Percentiles rank a stretch among this genome's conserved stretches.
Evolutionary conservation across 2,329 filamentous ascomycete species (phyloP).

Genomic region (Fusarium luffae): DNA sequence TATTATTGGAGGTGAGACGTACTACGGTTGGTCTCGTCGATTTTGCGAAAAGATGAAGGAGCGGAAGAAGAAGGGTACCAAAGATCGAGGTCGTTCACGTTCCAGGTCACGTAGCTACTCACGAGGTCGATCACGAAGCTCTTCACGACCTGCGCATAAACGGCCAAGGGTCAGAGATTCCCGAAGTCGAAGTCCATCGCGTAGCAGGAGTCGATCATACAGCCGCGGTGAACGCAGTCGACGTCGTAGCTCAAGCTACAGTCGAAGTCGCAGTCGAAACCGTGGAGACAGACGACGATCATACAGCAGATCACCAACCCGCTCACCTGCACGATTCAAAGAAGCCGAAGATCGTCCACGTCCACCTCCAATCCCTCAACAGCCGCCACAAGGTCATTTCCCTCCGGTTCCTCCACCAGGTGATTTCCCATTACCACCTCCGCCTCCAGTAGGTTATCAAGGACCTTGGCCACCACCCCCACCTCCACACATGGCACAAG

Average conservation of each 20-base stretch:
- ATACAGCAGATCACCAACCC: slow-evolving; percentile 45
- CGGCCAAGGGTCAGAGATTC: slow-evolving; percentile 45
- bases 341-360: slow-evolving; percentile 12
- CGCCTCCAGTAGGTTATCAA: slow-evolving; percentile 51
- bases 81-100: slow-evolving; percentile 50
- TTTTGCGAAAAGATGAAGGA: slow-evolving; percentile 87
- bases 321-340: slow-evolving; percentile 28
- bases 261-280: slow-evolving; percentile 48
- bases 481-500: slow-evolving; percentile 41
- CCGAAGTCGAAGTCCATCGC: slow-evolving; percentile 35
- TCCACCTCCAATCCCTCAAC: slow-evolving; percentile 44
- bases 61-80: slow-evolving; percentile 52
- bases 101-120: slow-evolving; percentile 48
- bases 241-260: slow-evolving; percentile 44
- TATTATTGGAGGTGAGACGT: slow-evolving; percentile 74
- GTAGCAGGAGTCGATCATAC: slow-evolving; percentile 47
- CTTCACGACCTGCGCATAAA: slow-evolving; percentile 48
- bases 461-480: slow-evolving; percentile 58
- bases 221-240: slow-evolving; percentile 39
- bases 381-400: slow-evolving; percentile 35
- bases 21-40: slow-evolving; percentile 86
- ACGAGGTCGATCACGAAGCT: slow-evolving; percentile 47
- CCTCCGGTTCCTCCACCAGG: slow-evolving; percentile 36
- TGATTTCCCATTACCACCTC: slow-evolving; percentile 8
- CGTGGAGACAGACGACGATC: slow-evolving; percentile 38